A percentile compares a stretch with the other conserved stretches of the same genome.
phyloP scores from a whole-genome alignment of 2,329 filamentous ascomycete species.

The Colletotrichum simmondsii region DNA sequence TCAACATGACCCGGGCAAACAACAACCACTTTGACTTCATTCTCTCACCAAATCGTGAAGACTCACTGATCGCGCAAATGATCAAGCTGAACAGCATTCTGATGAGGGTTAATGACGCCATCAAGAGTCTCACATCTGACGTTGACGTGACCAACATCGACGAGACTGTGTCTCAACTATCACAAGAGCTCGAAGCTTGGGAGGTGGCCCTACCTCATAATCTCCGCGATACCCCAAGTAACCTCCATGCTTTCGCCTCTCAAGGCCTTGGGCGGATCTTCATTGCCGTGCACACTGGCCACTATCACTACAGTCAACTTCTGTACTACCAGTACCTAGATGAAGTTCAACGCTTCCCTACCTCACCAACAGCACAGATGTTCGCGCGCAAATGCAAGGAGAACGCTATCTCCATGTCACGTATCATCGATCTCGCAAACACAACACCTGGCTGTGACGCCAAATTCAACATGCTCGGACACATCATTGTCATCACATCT shows the following conservation, averaged over 20 bases:
- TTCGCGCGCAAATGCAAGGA: constrained; percentile 52
- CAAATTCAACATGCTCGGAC: constrained; percentile 56
- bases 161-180: constrained; percentile 43
- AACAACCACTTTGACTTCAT: constrained; percentile 36
- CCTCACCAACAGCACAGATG: constrained; percentile 22
- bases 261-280: constrained; percentile 55
- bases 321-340: constrained; percentile 58
- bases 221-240: constrained; percentile 50
- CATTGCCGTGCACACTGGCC: constrained; percentile 56
- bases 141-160: constrained; percentile 40
- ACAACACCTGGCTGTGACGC: constrained; percentile 50
- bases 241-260: constrained; percentile 48
- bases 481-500: constrained; percentile 58
- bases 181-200: constrained; percentile 48
- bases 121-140: constrained; percentile 35
- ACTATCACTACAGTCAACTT: constrained; percentile 58
- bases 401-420: constrained; percentile 50
- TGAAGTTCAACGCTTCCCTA: constrained; percentile 39
- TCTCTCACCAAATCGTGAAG: constrained; percentile 34
- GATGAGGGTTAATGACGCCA: constrained; percentile 50
- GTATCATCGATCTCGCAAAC: constrained; percentile 52
- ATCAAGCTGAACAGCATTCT: constrained; percentile 46
- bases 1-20: constrained; percentile 38
- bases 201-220: constrained; percentile 44
- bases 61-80: constrained; percentile 38